A percentile compares a stretch with the other conserved stretches of the same genome.
phyloP scores from a whole-genome alignment of 202 grass and related monocot species.

The Bolboschoenoplectus hybrid region DNA sequence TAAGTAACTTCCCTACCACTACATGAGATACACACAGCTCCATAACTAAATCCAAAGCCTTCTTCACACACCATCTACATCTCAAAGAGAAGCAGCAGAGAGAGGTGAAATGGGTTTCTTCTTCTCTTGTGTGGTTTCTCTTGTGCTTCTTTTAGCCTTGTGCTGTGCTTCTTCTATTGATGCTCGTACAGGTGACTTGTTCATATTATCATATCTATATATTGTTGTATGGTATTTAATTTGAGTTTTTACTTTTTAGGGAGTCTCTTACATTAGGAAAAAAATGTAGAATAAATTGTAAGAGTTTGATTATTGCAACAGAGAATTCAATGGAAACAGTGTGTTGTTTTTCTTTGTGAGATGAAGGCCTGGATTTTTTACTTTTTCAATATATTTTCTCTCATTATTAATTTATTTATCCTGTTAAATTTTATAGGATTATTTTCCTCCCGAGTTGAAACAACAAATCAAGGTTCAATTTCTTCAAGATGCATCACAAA shows the following conservation, averaged over 20 bases:
- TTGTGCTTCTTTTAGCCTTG: slow-evolving; percentile 33
- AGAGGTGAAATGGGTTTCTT: slow-evolving; percentile 31
- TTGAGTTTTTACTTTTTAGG: too few relatives aligned
- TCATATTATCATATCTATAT: not conserved
- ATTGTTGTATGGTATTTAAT: too few relatives aligned
- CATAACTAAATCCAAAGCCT: not conserved
- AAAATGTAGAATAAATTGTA: too few relatives aligned
- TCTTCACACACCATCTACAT: too few relatives aligned
- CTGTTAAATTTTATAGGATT: slow-evolving; percentile 4
- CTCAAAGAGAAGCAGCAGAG: not conserved
- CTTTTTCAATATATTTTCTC: not conserved
- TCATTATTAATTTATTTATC: not conserved
- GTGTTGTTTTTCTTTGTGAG: not conserved
- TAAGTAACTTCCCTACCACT: not conserved
- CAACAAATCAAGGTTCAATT: not conserved
- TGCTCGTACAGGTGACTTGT: slow-evolving; percentile 37
- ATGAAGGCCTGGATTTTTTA: not conserved
- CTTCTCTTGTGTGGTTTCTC: not conserved
- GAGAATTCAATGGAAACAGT: not conserved
- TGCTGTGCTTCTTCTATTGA: slow-evolving; percentile 20
- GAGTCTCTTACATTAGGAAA: too few relatives aligned
- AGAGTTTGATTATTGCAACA: not conserved
- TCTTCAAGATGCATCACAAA: not conserved
- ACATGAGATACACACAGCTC: not conserved
- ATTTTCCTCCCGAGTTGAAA: not conserved